A percentile compares a stretch with the other conserved stretches of the same genome.
Conservation (phyloP, 2,329 filamentous ascomycete species). For the Plectosphaerella sp. region DNA sequence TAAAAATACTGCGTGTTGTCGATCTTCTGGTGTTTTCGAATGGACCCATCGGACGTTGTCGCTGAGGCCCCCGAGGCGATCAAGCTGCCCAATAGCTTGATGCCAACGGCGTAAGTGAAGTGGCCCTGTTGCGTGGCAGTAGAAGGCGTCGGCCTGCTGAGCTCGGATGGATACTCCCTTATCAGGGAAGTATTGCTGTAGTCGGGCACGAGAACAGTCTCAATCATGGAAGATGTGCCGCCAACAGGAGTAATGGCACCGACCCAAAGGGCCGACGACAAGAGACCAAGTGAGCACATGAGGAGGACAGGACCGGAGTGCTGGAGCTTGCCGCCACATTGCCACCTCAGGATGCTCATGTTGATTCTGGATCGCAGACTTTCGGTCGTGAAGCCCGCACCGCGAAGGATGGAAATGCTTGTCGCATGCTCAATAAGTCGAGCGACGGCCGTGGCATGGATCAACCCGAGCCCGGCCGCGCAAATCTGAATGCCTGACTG, state of each 20-base stretch:
- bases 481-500: constrained; percentile 4
- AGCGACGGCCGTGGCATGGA: constrained; percentile 3
- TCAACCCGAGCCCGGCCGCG: constrained; percentile 1
- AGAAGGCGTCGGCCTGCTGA: constrained; percentile 9
- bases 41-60: constrained; percentile 12
- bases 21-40: constrained; percentile 16
- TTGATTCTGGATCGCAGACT: constrained; percentile 2
- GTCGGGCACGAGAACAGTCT: constrained; percentile 14
- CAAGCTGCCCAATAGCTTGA: constrained; percentile 15
- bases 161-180: constrained; percentile 18
- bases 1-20: constrained; percentile 20
- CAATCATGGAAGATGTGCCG: constrained; percentile 3
- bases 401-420: constrained; percentile 3
- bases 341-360: constrained; percentile 1
- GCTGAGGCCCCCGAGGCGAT: constrained; percentile 15
- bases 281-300: constrained; percentile 1
- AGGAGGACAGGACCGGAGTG: neutral
- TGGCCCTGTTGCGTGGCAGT: constrained; percentile 12
- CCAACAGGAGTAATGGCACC: constrained; percentile 17
- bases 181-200: constrained; percentile 14
- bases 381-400: constrained; percentile 2
- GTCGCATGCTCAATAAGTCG: constrained; percentile 5
- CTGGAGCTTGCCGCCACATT: neutral
- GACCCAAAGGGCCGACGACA: constrained; percentile 12
- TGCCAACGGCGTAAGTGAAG: constrained; percentile 19